Evolutionary conservation across 2,329 filamentous ascomycete genomes (phyloP).

Genomic region (Sporothrix dimorphospora): DNA sequence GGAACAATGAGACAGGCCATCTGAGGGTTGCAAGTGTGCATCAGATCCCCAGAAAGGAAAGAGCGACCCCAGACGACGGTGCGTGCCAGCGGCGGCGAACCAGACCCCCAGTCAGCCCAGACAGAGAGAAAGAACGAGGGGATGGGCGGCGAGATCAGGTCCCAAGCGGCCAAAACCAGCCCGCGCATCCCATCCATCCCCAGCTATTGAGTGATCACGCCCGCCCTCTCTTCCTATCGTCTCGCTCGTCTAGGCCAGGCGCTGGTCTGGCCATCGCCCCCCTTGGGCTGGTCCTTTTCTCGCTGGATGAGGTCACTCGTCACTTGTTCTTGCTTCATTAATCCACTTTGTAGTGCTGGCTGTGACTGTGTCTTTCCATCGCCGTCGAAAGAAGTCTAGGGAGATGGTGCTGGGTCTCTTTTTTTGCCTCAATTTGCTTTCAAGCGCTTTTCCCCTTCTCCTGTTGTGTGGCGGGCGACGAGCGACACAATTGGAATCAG

Average conservation of each 20-base stretch:
- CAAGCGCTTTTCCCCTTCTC: background rate
- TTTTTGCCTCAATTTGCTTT: background rate
- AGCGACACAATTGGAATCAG: background rate
- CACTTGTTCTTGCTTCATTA: background rate
- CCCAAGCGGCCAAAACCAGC: background rate
- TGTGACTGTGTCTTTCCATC: background rate
- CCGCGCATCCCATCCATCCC: background rate
- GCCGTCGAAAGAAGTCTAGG: background rate
- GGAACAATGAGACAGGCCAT: slow-evolving; percentile 11
- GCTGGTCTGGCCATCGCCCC: background rate
- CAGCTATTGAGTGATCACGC: background rate
- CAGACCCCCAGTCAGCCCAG: slow-evolving; percentile 2
- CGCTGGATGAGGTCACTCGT: slow-evolving; percentile 3
- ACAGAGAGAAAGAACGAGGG: background rate
- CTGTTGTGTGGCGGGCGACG: background rate
- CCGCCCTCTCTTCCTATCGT: background rate
- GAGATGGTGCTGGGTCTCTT: background rate
- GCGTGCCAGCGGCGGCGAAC: slow-evolving; percentile 9
- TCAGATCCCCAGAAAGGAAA: slow-evolving; percentile 7
- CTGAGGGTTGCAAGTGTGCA: background rate
- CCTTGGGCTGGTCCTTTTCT: background rate
- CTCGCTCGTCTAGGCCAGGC: background rate
- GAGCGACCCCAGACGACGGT: background rate
- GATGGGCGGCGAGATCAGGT: background rate
- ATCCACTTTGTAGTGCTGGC: background rate